Evolutionary conservation across 371 early-diverging fungal species (phyloP), one percentile per base, ranked within the genome.

Genomic region (Rhizopus arrhizus): DNA sequence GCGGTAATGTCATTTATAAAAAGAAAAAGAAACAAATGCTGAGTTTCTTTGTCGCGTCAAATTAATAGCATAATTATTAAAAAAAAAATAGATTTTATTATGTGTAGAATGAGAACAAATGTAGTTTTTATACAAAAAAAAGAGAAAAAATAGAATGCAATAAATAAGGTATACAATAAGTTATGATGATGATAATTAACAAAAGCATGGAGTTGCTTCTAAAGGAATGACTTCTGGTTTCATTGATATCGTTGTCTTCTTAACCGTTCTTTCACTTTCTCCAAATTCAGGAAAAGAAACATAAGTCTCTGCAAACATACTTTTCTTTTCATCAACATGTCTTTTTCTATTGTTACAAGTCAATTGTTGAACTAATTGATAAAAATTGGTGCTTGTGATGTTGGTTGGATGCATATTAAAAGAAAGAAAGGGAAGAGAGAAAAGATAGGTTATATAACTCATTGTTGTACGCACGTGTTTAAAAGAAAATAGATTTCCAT

Each of bases 131-230:
- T 38, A 38, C 13, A 11, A 11, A 5, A 38, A 38, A 11, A 38
- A 2, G 6, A 38, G 13, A 11, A 13, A 2, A 38, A 22, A 7
- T 4, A n/a, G n/a, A 45, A 15, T 5, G 13, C 6, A 13, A 45
- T 7, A 45, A n/a, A 45, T 7, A 48, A 29, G 48, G 7, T 29
- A 48, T 48, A 28, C 28, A 48, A 48, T 5, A 9, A 15, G 29
- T 8, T 48, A 7, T 10, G 28, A 10, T 22, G 0, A 22, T 22
- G 22, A 48, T 22, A 48, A 28, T 48, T 29, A 48, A 29, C 48
- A 48, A 48, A 48, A 48, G 29, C 48, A 48, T n/a, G 64, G 58
- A 5, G 58, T 53, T 4, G 64, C 58, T 16, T 53, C 58, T 6
- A 53, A 28, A 48, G 53, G 47, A 5, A 58, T 48, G 9, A 48